These are phyloP conservation scores for Carallia pectinifolia DNA, from an alignment of 345 rosid genomes.

Conservation along the genomic window DNA sequence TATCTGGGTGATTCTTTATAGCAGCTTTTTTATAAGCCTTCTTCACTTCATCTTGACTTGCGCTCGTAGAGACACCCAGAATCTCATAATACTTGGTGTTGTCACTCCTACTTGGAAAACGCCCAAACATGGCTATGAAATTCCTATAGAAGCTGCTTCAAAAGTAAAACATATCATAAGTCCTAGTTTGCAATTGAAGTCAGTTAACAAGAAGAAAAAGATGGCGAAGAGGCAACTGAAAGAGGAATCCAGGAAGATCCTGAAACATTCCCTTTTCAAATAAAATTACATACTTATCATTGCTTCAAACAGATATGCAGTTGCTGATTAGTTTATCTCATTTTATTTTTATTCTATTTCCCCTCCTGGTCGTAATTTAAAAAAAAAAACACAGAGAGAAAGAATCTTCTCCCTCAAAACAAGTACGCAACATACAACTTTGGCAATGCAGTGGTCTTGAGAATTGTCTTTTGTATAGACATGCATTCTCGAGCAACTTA, in stretches of 20 bases:
- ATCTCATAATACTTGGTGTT: slow-evolving; percentile 40
- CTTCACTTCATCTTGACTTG: slow-evolving; percentile 53
- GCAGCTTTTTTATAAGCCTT: slow-evolving; percentile 62
- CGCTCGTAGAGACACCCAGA: slow-evolving; percentile 49
- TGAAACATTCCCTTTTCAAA: too few relatives aligned
- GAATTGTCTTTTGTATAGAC: too few relatives aligned
- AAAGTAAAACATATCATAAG: not conserved
- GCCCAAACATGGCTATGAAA: slow-evolving; percentile 49
- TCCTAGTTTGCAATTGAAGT: not conserved
- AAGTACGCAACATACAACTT: too few relatives aligned
- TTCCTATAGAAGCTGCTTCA: slow-evolving; percentile 17
- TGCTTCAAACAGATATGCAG: too few relatives aligned
- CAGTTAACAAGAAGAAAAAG: not conserved
- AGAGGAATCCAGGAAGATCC: not conserved
- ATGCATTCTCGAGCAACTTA: too few relatives aligned
- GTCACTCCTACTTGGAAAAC: slow-evolving; percentile 34
- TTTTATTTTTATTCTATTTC: too few relatives aligned
- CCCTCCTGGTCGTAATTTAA: too few relatives aligned
- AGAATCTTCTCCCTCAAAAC: too few relatives aligned
- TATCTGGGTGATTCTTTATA: slow-evolving; percentile 65
- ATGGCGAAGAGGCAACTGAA: slow-evolving; percentile 2
- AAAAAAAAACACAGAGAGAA: too few relatives aligned
- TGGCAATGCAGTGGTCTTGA: too few relatives aligned
- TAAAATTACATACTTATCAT: too few relatives aligned
- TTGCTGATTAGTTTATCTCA: too few relatives aligned